Evolutionary conservation across 805 yeast genomes (phyloP), one percentile per base, ranked within the genome.

Genomic region (Vanderwaltozyma polyspora): DNA sequence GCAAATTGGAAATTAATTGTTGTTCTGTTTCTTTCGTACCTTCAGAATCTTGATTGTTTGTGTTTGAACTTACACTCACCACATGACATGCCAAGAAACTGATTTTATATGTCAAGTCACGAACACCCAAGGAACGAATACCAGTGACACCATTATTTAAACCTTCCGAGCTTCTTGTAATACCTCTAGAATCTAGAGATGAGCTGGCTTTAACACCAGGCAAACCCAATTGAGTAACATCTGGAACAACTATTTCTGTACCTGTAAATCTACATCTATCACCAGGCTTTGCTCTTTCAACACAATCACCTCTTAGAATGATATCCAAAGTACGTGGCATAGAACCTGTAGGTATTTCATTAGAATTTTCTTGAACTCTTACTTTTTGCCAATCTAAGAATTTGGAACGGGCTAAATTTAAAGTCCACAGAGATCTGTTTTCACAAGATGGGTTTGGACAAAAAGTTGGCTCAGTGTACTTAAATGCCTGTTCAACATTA

Each of bases 251-350:
- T 39, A 91, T 85, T 53, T 86, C 91, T 1, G 94, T 79, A 30
- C 98, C 98, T 0, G 94, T 84, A 57, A 91, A 86, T 45, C 76
- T 74, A 62, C 95, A 83, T 55, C 84, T 81, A 59, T 89, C 97
- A 45, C 98, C 98, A 1, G 98, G 96, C 59, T 89, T 91, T 3
- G 96, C 96, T 44, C 86, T 70, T 54, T 89, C 98, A 7, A 91
- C 97, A 35, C 85, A 70, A 46, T 89, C 96, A 33, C 97, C 97
- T 48, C 98, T 70, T 38, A 89, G 62, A 33, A 89, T 81, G 17
- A 89, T 89, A 56, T 89, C 98, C 49, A 89, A 60, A 1, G 95
- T 89, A 57, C 98, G 74, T 18, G 98, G 98, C 98, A 89, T 89
- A 3, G 96, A 86, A 19, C 98, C 98, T 0, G 95, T 85, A 19